phyloP scores from a whole-genome alignment of 1,284 basidiomycete genomes.

The Apiotrichum mycotoxinovorans region DNA sequence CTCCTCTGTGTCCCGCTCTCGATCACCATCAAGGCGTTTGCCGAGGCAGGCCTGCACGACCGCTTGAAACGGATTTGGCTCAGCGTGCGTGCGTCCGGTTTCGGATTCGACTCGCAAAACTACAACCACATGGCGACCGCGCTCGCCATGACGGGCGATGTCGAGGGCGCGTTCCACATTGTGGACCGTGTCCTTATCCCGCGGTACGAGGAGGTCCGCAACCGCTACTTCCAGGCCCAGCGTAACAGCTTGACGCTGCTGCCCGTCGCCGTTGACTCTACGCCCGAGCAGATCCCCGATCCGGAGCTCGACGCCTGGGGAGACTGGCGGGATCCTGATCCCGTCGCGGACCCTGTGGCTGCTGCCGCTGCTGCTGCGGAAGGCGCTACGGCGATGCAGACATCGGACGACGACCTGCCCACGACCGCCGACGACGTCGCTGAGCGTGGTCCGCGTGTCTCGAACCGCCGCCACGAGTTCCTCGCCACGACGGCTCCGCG shows the following conservation, averaged over 20 bases:
- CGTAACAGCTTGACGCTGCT: slow-evolving; percentile 39
- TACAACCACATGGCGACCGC: slow-evolving; percentile 83
- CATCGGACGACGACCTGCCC: not conserved
- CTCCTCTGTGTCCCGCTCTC: slow-evolving; percentile 75
- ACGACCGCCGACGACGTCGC: slow-evolving; percentile 9
- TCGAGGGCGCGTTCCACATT: slow-evolving; percentile 76
- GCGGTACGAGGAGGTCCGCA: slow-evolving; percentile 51
- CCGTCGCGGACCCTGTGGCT: not conserved
- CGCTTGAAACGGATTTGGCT: slow-evolving; percentile 70
- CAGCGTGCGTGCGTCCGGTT: slow-evolving; percentile 62
- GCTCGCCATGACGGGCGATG: slow-evolving; percentile 72
- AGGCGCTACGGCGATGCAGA: not conserved
- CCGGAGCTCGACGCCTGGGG: slow-evolving; percentile 7
- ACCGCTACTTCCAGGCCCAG: slow-evolving; percentile 21
- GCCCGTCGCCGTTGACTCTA: slow-evolving; percentile 51
- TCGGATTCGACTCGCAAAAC: slow-evolving; percentile 83
- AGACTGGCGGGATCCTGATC: slow-evolving; percentile 3
- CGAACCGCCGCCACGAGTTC: slow-evolving; percentile 31
- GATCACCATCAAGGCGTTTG: slow-evolving; percentile 75
- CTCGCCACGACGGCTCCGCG: not conserved
- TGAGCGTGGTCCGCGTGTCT: slow-evolving; percentile 19
- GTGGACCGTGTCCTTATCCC: slow-evolving; percentile 74
- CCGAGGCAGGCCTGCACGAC: slow-evolving; percentile 60
- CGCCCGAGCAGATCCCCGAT: not conserved
- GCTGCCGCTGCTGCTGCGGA: not conserved